Base-by-base conservation (phyloP, 306 rosid species). In the Cucurbita pepo region DNA sequence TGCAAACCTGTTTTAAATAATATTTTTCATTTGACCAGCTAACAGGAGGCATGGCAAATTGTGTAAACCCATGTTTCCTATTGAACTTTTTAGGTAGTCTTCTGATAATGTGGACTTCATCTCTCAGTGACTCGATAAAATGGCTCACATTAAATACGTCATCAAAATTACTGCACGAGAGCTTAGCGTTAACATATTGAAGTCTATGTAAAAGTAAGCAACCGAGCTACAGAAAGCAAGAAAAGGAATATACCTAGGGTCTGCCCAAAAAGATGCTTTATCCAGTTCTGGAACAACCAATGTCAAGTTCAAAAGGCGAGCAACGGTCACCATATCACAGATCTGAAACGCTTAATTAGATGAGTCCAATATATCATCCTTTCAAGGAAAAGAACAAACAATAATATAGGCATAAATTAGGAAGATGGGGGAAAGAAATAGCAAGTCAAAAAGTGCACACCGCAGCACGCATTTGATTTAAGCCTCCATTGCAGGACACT, bases 391-490 rank as follows among this genome's bases (percentile, higher is more conserved):
- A 43, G 40, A 63, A 41, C 21, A 75, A 57, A 73, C 34, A 58
- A 66, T 21, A 45, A 66, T 21, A 6, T 38, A 38, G 41, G 34
- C 22, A 13, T 18, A 74, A 44, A 38, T 63, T 63, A n/a, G 30
- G 41, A 73, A 71, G 55, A 55, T 40, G 38, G 80, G 79, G 77
- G 66, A 64, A 13, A 78, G 57, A 22, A 61, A 15, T 12, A 41
- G 71, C 47, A 60, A 74, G 56, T 22, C 10, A 58, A 45, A 3
- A 48, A 60, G 81, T 73, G 86, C 99, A 69, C 78, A 95, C 99
- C 86, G 99, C 99, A 41, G 97, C 95, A 60, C 99, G 99, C 99
- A 95, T 95, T 85, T 95, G 99, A 85, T 95, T 95, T 87, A 95
- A 85, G 66, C 99, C 99, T 53, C 99, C 99, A 75, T 95, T 95